Percentiles rank a stretch among this genome's conserved stretches.
These are phyloP conservation scores for Suhomyces yuchorum DNA, from an alignment of 1,139 yeast species.

Conservation along the genomic window DNA sequence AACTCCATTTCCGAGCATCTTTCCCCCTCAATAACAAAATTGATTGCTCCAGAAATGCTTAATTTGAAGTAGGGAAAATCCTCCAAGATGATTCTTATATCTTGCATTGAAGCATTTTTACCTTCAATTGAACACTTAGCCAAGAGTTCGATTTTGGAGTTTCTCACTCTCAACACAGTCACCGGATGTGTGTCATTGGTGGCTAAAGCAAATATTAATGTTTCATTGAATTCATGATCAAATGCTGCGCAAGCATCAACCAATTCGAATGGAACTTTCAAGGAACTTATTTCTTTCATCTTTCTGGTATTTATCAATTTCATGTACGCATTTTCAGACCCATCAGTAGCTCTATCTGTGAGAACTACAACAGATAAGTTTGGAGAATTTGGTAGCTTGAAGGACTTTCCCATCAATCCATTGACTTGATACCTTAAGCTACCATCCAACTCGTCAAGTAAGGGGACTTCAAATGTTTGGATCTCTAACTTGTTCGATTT, in stretches of 20 bases:
- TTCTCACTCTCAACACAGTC: conserved; percentile 3
- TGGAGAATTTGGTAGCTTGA: conserved; percentile 4
- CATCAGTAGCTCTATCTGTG: conserved; percentile 20
- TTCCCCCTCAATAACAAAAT: conserved; percentile 5
- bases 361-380: conserved; percentile 22
- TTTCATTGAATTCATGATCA: conserved; percentile 1
- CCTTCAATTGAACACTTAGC: conserved; percentile 1
- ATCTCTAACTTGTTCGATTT: background rate
- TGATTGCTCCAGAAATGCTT: conserved; percentile 8
- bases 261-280: conserved; percentile 18
- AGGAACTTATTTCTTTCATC: conserved; percentile 18
- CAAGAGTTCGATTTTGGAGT: conserved; percentile 2
- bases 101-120: conserved; percentile 2
- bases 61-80: conserved; percentile 6
- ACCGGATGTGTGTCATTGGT: conserved; percentile 4
- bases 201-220: conserved; percentile 9
- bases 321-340: conserved; percentile 21
- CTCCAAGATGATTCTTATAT: background rate
- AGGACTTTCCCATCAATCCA: background rate
- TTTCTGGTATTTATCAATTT: conserved; percentile 20
- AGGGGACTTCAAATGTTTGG: background rate
- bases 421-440: background rate
- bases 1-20: background rate
- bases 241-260: conserved; percentile 21
- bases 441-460: background rate